phyloP scores from a whole-genome alignment of 2,329 filamentous ascomycete genomes.

The Ascomycota sp. region DNA sequence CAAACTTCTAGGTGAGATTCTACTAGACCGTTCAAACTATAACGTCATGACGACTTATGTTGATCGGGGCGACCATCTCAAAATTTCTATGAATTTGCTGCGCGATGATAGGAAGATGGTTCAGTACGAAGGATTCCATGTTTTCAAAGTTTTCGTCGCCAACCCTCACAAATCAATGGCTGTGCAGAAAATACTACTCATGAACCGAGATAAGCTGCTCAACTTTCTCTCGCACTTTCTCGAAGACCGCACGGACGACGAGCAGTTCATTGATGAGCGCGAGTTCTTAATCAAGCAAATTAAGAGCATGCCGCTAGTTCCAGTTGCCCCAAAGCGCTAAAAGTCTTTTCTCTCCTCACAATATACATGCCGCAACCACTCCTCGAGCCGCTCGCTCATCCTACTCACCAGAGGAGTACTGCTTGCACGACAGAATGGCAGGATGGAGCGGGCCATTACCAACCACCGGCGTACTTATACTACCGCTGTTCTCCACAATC shows the following conservation, averaged over 20 bases:
- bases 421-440: too few relatives aligned
- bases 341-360: too few relatives aligned
- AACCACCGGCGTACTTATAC: too few relatives aligned
- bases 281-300: constrained; percentile 96
- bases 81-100: constrained; percentile 94
- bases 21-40: constrained; percentile 91
- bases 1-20: constrained; percentile 84
- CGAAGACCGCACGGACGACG: constrained; percentile 87
- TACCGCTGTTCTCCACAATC: too few relatives aligned
- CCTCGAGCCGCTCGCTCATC: too few relatives aligned
- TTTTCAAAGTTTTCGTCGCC: constrained; percentile 98
- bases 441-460: too few relatives aligned
- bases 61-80: constrained; percentile 83
- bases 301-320: constrained; percentile 40
- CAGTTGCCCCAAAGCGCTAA: constrained; percentile 29
- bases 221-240: constrained; percentile 81
- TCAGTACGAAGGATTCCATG: constrained; percentile 96
- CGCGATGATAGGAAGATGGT: constrained; percentile 97
- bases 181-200: constrained; percentile 86
- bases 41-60: constrained; percentile 97
- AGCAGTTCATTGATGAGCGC: constrained; percentile 96
- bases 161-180: constrained; percentile 96
- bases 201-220: constrained; percentile 82
- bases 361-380: too few relatives aligned
- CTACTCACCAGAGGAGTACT: too few relatives aligned